Percentiles rank a stretch among this genome's conserved stretches.
phyloP scores from a whole-genome alignment of 768 basidiomycete genomes.

The Naganishia friedmannii region DNA sequence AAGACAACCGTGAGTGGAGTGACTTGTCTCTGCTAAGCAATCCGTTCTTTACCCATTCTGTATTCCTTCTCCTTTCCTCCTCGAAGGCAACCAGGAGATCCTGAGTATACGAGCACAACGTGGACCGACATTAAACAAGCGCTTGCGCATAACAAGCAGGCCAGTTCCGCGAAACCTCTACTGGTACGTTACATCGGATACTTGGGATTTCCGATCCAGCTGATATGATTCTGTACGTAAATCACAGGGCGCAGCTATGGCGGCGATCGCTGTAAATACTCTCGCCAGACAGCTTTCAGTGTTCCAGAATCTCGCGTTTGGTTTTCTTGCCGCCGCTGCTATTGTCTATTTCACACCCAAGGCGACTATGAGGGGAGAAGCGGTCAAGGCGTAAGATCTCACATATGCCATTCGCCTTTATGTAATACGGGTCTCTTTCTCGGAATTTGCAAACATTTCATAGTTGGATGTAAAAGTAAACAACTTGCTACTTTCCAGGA shows the following conservation, averaged over 20 bases:
- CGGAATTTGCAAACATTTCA: too few species aligned
- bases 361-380: not conserved
- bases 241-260: conserved; percentile 6
- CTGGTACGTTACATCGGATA: not conserved
- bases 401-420: not conserved
- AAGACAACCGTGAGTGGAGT: conserved; percentile 8
- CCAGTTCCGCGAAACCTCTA: not conserved
- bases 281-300: conserved; percentile 3
- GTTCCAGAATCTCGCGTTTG: conserved; percentile 11
- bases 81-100: conserved; percentile 1
- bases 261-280: not conserved
- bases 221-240: not conserved
- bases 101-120: conserved; percentile 13
- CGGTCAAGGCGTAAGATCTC: not conserved
- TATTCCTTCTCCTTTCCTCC: not conserved
- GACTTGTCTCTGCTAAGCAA: too few species aligned
- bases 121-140: conserved; percentile 7
- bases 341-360: not conserved
- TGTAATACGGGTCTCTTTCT: too few species aligned
- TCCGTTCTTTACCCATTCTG: too few species aligned
- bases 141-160: conserved; percentile 9
- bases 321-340: not conserved
- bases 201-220: not conserved
- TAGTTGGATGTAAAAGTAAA: too few species aligned
- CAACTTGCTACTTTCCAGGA: too few species aligned